phyloP scores from a whole-genome alignment of 495 filamentous ascomycete species.

The Margaritispora aquatica region DNA sequence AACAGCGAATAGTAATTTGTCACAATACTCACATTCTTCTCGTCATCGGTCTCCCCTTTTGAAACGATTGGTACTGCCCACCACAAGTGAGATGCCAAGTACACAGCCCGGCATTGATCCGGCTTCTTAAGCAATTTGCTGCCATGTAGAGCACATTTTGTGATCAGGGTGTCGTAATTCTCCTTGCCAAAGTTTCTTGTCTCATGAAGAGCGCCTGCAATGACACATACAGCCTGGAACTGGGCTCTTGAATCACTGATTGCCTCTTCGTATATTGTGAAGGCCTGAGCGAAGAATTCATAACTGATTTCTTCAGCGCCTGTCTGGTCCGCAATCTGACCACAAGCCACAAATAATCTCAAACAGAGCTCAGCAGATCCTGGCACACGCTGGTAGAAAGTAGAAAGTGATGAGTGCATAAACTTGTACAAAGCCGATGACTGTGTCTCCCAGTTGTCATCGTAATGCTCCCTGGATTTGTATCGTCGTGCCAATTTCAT shows the following conservation, averaged over 20 bases:
- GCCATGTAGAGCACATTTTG: constrained; percentile 92
- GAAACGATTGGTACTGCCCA: constrained; percentile 89
- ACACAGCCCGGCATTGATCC: constrained; percentile 94
- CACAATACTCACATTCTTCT: constrained; percentile 62
- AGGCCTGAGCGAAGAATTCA: constrained; percentile 97
- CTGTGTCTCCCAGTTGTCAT: constrained; percentile 90
- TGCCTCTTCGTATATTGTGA: constrained; percentile 95
- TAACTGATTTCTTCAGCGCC: constrained; percentile 94
- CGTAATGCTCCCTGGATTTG: constrained; percentile 88
- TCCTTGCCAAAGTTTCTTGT: constrained; percentile 86
- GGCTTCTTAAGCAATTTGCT: constrained; percentile 98
- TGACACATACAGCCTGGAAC: constrained; percentile 95
- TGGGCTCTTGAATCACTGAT: constrained; percentile 93
- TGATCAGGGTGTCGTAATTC: constrained; percentile 98
- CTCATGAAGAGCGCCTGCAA: constrained; percentile 81
- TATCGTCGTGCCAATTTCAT: constrained; percentile 84
- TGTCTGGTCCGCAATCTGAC: constrained; percentile 87
- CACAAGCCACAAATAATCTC: constrained; percentile 83
- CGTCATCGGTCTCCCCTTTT: constrained; percentile 68
- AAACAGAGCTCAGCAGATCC: constrained; percentile 74
- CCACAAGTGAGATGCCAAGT: constrained; percentile 93
- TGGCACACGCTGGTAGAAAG: constrained; percentile 83
- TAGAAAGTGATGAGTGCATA: constrained; percentile 78
- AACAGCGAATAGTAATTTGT: constrained; percentile 13
- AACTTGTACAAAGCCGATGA: constrained; percentile 90